phyloP scores from a whole-genome alignment of 192 early-diverging fungal genomes.

The Ambispora gerdemannii region DNA sequence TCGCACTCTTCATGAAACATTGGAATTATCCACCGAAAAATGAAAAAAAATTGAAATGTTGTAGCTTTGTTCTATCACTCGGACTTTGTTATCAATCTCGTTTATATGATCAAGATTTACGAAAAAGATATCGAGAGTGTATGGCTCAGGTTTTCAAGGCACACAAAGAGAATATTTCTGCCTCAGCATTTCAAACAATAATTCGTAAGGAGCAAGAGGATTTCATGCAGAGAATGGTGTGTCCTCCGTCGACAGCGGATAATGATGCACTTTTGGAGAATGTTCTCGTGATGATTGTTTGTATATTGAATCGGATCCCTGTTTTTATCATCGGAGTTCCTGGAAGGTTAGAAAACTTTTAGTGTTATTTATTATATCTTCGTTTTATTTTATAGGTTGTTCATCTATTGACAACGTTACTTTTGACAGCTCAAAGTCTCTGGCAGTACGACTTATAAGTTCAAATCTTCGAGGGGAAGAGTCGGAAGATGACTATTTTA shows the following conservation, averaged over 20 bases:
- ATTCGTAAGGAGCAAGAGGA: conserved; percentile 18
- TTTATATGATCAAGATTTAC: conserved; percentile 6
- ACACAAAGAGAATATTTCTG: background rate
- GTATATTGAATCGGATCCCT: conserved; percentile 28
- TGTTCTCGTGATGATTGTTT: conserved; percentile 24
- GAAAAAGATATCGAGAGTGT: background rate
- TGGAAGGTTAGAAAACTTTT: conserved; percentile 2
- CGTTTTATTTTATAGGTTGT: too few relatives aligned
- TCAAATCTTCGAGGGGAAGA: conserved; percentile 30
- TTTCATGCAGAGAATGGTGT: conserved; percentile 19
- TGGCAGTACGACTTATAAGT: conserved; percentile 26
- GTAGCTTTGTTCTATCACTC: conserved; percentile 16
- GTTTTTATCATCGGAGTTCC: conserved; percentile 27
- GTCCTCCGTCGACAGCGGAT: background rate
- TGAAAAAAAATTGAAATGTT: background rate
- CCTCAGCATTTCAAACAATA: background rate
- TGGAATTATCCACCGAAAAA: background rate
- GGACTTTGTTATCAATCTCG: conserved; percentile 23
- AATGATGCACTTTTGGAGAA: conserved; percentile 27
- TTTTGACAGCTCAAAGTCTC: conserved; percentile 27
- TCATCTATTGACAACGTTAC: too few relatives aligned
- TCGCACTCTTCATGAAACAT: background rate
- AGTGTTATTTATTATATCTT: too few relatives aligned
- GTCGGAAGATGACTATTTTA: conserved; percentile 30
- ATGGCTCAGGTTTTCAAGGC: conserved; percentile 16